Evolutionary conservation across 768 basidiomycete species (phyloP), one percentile per base, ranked within the genome.

Genomic region (Amanita rubescens): DNA sequence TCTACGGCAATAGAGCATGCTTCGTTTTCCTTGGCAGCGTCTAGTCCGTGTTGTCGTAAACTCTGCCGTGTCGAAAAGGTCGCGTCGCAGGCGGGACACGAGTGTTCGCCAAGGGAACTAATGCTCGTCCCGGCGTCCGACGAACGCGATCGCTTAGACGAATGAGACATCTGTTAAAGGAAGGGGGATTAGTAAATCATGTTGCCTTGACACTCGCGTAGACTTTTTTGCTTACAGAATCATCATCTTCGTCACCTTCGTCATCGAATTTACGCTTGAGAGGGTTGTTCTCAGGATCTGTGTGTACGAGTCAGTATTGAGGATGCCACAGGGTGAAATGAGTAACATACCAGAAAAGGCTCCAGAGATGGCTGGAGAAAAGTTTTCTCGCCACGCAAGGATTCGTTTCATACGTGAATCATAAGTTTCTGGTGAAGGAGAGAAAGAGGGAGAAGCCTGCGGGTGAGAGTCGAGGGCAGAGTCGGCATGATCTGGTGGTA

Each of bases 51-150:
- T 57, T 77, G 77, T 49, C 75, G 76, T 11, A 90, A 75, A 59
- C 75, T 69, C 51, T 81, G 75, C n/a, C 65, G 74, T 9, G 81
- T 77, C 45, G 76, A 65, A 63, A 90, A 89, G 56, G 72, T 77
- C 20, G 80, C 71, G 61, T 90, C 86, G 63, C 87, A 90, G 8
- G 87, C 87, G 24, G 87, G 79, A 73, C 87, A 90, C 2, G 84
- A 76, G 62, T 82, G 80, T 47, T 75, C 74, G 34, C 73, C 69
- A 43, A 82, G 71, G 38, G 72, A 55, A 12, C 45, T 42, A 44
- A 38, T 22, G 51, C 58, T 61, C 39, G 45, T 39, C 32, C 61
- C 61, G 25, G 61, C 64, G 42, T 68, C 66, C 11, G 67, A 56
- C 19, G 67, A 75, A 47, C 79, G 78, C 27, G 82, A 81, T 51